Percentiles rank a stretch among this genome's conserved stretches.
Evolutionary conservation across 2,329 filamentous ascomycete genomes (phyloP).

Genomic region (Chaetomiaceae sp.): DNA sequence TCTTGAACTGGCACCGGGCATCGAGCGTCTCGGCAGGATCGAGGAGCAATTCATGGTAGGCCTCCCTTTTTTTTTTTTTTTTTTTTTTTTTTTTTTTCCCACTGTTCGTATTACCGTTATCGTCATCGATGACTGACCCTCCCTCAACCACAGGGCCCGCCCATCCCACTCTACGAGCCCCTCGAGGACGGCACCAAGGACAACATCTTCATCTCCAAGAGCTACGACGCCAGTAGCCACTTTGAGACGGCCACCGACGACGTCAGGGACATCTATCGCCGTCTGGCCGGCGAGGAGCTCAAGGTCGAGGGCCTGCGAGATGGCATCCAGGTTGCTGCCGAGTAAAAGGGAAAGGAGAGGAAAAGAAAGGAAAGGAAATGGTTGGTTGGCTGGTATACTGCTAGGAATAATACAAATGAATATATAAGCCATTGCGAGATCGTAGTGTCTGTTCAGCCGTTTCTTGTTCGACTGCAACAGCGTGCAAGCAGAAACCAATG

Average conservation of each 20-base stretch:
- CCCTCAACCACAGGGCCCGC: constrained; percentile 58
- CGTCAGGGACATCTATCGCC: constrained; percentile 86
- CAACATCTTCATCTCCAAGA: constrained; percentile 97
- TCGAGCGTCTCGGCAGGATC: constrained; percentile 86
- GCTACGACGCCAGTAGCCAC: constrained; percentile 96
- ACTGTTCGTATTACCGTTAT: no score
- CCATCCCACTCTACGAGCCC: constrained; percentile 92
- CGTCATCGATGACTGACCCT: background rate
- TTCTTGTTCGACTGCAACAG: no score
- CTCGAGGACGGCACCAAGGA: constrained; percentile 75
- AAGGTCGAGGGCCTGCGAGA: constrained; percentile 84
- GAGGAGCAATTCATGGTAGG: constrained; percentile 94
- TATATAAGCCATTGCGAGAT: no score
- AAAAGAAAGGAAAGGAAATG: no score
- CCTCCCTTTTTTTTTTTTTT: background rate
- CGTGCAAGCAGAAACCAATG: no score
- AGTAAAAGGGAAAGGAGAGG: constrained; percentile 39
- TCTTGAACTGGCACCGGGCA: constrained; percentile 85
- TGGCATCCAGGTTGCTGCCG: constrained; percentile 67
- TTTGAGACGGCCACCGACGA: constrained; percentile 92
- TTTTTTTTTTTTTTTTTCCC: background rate
- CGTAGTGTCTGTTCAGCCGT: no score
- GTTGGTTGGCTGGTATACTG: background rate
- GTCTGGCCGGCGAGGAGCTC: constrained; percentile 78
- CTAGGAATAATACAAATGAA: constrained; percentile 4